These are phyloP conservation scores for Hericium alpestre DNA, from an alignment of 768 basidiomycete genomes.

Conservation along the genomic window DNA sequence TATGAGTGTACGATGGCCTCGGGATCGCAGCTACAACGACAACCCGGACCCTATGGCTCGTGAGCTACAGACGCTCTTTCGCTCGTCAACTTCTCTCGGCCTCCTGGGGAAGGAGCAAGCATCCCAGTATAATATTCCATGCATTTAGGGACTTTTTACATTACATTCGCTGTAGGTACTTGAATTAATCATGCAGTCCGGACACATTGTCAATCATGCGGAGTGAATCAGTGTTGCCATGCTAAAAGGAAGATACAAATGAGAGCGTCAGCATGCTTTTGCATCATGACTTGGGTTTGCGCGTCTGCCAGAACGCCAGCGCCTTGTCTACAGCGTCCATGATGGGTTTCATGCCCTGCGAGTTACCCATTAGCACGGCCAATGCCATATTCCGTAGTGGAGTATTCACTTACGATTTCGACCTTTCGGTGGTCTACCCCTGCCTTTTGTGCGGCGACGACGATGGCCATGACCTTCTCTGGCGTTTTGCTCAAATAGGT, in stretches of 20 bases:
- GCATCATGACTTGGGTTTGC: conserved; percentile 7
- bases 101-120: background rate
- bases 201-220: background rate
- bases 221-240: background rate
- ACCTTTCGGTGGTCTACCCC: conserved; percentile 55
- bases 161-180: background rate
- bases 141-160: background rate
- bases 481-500: conserved; percentile 69
- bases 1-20: conserved; percentile 61
- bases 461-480: conserved; percentile 74
- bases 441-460: conserved; percentile 47
- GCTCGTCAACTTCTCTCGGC: too few relatives aligned
- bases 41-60: conserved; percentile 36
- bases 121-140: background rate
- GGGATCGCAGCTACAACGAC: conserved; percentile 36
- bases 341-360: conserved; percentile 68
- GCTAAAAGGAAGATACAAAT: background rate
- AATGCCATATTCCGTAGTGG: background rate
- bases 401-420: conserved; percentile 42
- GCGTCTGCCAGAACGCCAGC: conserved; percentile 34
- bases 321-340: conserved; percentile 67
- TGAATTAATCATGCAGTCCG: background rate
- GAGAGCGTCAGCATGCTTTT: background rate
- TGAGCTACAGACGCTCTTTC: conserved; percentile 2
- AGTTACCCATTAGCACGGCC: background rate